Evolutionary conservation across 2,329 filamentous ascomycete genomes (phyloP), one percentile per base, ranked within the genome.

Genomic region (Colletotrichum musicola): DNA sequence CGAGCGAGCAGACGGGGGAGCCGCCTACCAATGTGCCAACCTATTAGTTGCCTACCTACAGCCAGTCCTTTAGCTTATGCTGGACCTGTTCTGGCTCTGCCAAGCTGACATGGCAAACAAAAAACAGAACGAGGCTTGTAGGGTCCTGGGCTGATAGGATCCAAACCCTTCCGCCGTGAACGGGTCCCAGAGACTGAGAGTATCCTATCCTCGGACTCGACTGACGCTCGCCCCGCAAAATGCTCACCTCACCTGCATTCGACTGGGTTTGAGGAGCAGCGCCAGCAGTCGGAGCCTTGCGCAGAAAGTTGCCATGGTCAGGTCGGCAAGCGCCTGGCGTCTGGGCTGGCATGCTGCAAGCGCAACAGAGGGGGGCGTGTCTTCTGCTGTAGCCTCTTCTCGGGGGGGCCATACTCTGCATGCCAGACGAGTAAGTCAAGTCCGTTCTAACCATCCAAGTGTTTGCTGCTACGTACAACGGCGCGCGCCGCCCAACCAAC

Each of bases 141-240:
- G 18, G 57, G 16, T 13, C 6, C 4, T 47, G 38, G 61, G 46
- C 64, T 65, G 65, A 60, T 62, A 68, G 65, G 65, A 68, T 65
- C 47, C 62, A 65, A 59, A 18, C 27, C 64, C 20, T 16, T 50
- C 18, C 16, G 38, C 35, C 30, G 54, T 30, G 61, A 65, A 16
- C 13, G 22, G 49, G 61, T 40, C 60, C 22, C 22, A 4, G 22
- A 25, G 22, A 25, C 22, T 25, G 22, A 25, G 22, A 25, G 22
- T 25, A 25, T 25, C 22, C 22, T 25, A 25, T 25, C n/a, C 25
- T 58, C 27, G 47, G 60, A 54, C 40, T 68, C 46, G 54, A 59
- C 46, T 53, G 35, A 50, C 22, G 22, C 40, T 6, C 47, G 42
- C 35, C 20, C 20, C 20, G 25, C 44, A 10, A 16, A 6, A 47